Conservation (phyloP, 495 filamentous ascomycete species). For the Gamarada debralockiae region DNA sequence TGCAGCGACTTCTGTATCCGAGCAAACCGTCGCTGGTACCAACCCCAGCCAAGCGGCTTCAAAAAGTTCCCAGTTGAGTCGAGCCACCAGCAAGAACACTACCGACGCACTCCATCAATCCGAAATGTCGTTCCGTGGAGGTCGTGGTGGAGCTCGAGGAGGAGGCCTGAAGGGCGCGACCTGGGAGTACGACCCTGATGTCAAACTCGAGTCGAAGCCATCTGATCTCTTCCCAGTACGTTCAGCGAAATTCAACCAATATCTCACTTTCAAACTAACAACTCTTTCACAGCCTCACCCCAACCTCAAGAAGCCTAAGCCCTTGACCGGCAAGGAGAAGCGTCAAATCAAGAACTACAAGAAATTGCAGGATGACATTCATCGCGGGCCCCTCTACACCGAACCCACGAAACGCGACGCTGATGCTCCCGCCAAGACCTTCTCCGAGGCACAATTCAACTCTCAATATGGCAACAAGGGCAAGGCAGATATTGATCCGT, state of each 20-base stretch:
- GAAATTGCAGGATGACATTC: slow-evolving; percentile 42
- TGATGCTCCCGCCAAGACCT: slow-evolving; percentile 27
- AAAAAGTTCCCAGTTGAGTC: no score
- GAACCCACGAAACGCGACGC: slow-evolving; percentile 26
- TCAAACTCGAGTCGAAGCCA: slow-evolving; percentile 38
- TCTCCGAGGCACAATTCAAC: slow-evolving; percentile 48
- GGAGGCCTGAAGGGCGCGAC: slow-evolving; percentile 27
- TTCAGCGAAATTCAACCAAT: neutral
- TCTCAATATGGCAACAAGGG: slow-evolving; percentile 38
- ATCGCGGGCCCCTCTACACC: slow-evolving; percentile 47
- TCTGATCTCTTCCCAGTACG: slow-evolving; percentile 39
- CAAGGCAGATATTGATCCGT: slow-evolving; percentile 47
- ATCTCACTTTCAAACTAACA: neutral
- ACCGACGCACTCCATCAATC: neutral
- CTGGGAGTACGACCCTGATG: slow-evolving; percentile 28
- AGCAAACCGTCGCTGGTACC: no score
- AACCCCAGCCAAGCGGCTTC: no score
- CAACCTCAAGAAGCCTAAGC: slow-evolving; percentile 35
- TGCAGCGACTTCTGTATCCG: no score
- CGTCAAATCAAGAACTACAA: slow-evolving; percentile 41
- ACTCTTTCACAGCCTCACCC: slow-evolving; percentile 23
- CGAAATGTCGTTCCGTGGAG: slow-evolving; percentile 26
- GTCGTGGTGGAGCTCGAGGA: slow-evolving; percentile 27
- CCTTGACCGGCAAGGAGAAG: slow-evolving; percentile 35
- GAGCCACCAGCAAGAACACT: no score